Conservation (phyloP, 2,329 filamentous ascomycete species). For the Xylaria digitata region DNA sequence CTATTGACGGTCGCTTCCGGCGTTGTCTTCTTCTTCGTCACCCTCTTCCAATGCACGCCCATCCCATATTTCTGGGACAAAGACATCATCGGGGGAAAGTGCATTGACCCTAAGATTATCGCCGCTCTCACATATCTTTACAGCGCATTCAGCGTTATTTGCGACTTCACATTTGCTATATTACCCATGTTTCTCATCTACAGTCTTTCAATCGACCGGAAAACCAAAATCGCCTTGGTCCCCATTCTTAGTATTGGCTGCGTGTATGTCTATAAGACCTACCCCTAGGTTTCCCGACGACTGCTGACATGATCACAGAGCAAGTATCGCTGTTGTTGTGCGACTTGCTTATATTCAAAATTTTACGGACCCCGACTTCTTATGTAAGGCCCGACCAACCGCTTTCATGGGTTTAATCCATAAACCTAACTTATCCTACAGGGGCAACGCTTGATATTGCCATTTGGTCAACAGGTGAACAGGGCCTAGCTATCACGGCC, state of each 20-base stretch:
- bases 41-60: constrained; percentile 41
- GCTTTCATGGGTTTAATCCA: neutral
- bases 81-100: constrained; percentile 40
- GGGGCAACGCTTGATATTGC: constrained; percentile 57
- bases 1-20: constrained; percentile 37
- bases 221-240: constrained; percentile 59
- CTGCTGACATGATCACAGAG: constrained; percentile 46
- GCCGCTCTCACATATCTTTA: constrained; percentile 60
- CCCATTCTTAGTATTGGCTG: constrained; percentile 63
- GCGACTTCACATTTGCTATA: constrained; percentile 64
- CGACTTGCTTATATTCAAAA: constrained; percentile 55
- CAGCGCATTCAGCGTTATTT: constrained; percentile 56
- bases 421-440: constrained; percentile 9
- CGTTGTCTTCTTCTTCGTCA: constrained; percentile 43
- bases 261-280: constrained; percentile 38
- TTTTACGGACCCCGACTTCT: constrained; percentile 56
- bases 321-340: constrained; percentile 58
- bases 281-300: neutral
- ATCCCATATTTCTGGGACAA: constrained; percentile 41
- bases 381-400: constrained; percentile 43
- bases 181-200: constrained; percentile 60
- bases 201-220: constrained; percentile 59
- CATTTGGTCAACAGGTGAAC: constrained; percentile 62
- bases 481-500: constrained; percentile 61
- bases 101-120: constrained; percentile 52